phyloP scores from a whole-genome alignment of 208 protist genomes.

The Acanthamoeba castellanii region DNA sequence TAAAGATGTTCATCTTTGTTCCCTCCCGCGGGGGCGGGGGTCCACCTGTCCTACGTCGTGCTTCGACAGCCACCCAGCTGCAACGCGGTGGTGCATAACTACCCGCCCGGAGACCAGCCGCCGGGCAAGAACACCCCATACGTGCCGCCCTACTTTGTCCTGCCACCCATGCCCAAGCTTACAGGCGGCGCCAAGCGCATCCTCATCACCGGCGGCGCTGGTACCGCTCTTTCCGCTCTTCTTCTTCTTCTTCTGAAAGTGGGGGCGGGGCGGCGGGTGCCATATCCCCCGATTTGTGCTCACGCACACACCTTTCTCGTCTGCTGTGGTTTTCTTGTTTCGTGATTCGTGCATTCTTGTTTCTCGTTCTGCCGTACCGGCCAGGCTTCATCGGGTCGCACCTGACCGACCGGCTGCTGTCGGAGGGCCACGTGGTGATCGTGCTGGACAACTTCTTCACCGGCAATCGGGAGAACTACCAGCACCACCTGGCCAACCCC shows the following conservation, averaged over 20 bases:
- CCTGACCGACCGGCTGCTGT: constrained; percentile 35
- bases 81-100: constrained; percentile 47
- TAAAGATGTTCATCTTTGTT: background rate
- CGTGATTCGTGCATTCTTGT: too few species aligned
- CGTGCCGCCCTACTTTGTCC: background rate
- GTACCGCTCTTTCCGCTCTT: background rate
- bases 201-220: constrained; percentile 39
- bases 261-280: too few species aligned
- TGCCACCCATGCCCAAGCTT: background rate
- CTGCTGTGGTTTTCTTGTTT: too few species aligned
- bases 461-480: constrained; percentile 50
- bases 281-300: too few species aligned
- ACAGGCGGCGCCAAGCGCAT: constrained; percentile 15
- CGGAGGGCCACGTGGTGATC: constrained; percentile 42
- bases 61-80: background rate
- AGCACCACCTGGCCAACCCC: constrained; percentile 16
- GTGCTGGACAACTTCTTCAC: constrained; percentile 64
- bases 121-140: background rate
- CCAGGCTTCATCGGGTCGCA: constrained; percentile 71
- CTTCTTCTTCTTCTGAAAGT: background rate
- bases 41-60: too few species aligned
- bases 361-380: too few species aligned
- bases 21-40: too few species aligned
- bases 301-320: background rate
- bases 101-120: background rate